A percentile compares a stretch with the other conserved stretches of the same genome.
Evolutionary conservation across 257 asterid species (phyloP).

Genomic region (Solanum phureja): DNA sequence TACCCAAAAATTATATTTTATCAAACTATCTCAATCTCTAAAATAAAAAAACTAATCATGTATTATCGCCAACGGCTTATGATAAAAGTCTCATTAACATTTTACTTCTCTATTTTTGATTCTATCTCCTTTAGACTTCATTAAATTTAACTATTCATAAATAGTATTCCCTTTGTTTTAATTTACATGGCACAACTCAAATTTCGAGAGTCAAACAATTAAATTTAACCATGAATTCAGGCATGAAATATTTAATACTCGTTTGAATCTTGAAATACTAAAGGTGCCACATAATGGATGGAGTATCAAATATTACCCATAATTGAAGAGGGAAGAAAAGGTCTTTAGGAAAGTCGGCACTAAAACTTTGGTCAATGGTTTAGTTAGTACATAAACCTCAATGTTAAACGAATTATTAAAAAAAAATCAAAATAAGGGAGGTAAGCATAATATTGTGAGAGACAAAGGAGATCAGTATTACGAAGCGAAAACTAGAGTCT

Average conservation of each 20-base stretch:
- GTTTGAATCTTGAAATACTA: background rate
- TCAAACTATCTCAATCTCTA: background rate
- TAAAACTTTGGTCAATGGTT: background rate
- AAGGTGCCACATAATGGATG: background rate
- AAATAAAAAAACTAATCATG: background rate
- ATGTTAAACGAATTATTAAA: background rate
- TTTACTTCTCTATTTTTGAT: background rate
- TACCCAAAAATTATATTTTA: background rate
- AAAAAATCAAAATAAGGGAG: too few relatives aligned
- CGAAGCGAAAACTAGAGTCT: background rate
- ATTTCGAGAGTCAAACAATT: background rate
- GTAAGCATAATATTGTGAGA: background rate
- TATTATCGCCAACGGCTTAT: background rate
- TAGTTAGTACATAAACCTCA: background rate
- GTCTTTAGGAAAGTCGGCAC: background rate
- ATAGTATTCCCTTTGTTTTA: too few relatives aligned
- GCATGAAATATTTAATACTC: background rate
- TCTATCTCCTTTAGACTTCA: too few relatives aligned
- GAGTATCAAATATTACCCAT: background rate
- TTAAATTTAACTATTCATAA: background rate
- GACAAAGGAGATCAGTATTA: background rate
- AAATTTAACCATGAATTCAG: background rate
- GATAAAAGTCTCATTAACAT: background rate
- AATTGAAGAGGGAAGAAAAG: background rate
- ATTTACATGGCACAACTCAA: too few relatives aligned